phyloP scores from a whole-genome alignment of 441 rosid genomes.

The Croton setiger region DNA sequence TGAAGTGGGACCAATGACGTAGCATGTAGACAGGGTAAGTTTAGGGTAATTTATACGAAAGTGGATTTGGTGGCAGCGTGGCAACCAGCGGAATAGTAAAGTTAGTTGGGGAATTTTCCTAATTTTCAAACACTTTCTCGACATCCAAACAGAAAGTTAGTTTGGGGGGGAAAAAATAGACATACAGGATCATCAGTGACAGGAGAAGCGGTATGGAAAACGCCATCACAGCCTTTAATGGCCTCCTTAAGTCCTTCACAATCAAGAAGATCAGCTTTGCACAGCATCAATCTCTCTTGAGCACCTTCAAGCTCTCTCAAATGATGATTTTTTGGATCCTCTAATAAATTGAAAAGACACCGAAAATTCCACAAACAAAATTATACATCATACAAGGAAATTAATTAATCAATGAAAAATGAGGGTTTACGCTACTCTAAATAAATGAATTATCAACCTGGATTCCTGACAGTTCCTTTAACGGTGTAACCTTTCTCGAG shows the following conservation, averaged over 20 bases:
- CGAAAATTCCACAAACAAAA: neutral
- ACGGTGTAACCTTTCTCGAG: constrained; percentile 72
- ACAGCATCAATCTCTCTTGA: constrained; percentile 59
- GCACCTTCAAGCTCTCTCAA: constrained; percentile 87
- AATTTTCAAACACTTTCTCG: constrained; percentile 6
- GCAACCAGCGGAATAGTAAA: too few species aligned
- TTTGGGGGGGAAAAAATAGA: neutral
- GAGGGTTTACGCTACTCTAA: too few species aligned
- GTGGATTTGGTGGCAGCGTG: neutral
- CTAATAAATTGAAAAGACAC: constrained; percentile 18
- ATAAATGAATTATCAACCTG: constrained; percentile 39
- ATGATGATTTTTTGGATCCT: constrained; percentile 81
- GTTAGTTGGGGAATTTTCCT: neutral
- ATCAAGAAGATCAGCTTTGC: constrained; percentile 84
- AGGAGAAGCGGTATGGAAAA: constrained; percentile 88
- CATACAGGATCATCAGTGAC: constrained; percentile 86
- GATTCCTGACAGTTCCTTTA: constrained; percentile 76
- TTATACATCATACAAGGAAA: neutral
- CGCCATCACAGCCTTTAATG: constrained; percentile 74
- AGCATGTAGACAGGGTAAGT: too few species aligned
- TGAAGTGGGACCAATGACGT: neutral
- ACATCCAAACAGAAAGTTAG: constrained; percentile 19
- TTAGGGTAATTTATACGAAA: neutral
- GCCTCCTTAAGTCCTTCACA: constrained; percentile 52
- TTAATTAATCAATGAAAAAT: neutral